Conservation (phyloP, 306 rosid species). For the Cicer judaicum region DNA sequence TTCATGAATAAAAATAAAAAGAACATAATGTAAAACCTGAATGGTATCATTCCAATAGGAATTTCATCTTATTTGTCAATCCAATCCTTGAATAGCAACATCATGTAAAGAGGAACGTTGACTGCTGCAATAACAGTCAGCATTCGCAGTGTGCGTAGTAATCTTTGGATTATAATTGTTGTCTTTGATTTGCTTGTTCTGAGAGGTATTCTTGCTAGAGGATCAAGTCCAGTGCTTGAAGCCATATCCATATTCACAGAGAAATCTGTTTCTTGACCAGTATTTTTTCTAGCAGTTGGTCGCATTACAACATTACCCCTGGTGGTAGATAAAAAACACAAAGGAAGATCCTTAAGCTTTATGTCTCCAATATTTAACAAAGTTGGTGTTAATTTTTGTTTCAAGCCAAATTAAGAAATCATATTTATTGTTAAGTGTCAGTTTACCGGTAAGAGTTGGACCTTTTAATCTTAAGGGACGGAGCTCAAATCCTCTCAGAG, state of each 20-base stretch:
- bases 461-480: no score
- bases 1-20: not conserved
- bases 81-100: conserved; percentile 89
- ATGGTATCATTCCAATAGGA: conserved; percentile 12
- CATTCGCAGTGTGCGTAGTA: conserved; percentile 60
- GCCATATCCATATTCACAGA: conserved; percentile 57
- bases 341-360: conserved; percentile 7
- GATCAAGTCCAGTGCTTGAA: conserved; percentile 53
- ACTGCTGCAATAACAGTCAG: conserved; percentile 72
- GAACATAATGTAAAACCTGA: conserved; percentile 20
- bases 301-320: conserved; percentile 83
- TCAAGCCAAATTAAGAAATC: conserved; percentile 28
- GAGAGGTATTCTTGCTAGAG: conserved; percentile 50
- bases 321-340: conserved; percentile 34
- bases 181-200: conserved; percentile 65
- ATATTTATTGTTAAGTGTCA: not conserved
- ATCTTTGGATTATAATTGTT: conserved; percentile 60
- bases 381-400: conserved; percentile 1
- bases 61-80: conserved; percentile 55
- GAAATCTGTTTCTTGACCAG: conserved; percentile 54
- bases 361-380: conserved; percentile 2
- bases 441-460: no score
- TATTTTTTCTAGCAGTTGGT: conserved; percentile 62
- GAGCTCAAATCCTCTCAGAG: no score
- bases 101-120: conserved; percentile 78